These are phyloP conservation scores for Sporothrix mexicana DNA, from an alignment of 2,329 filamentous ascomycete species.

Conservation along the genomic window DNA sequence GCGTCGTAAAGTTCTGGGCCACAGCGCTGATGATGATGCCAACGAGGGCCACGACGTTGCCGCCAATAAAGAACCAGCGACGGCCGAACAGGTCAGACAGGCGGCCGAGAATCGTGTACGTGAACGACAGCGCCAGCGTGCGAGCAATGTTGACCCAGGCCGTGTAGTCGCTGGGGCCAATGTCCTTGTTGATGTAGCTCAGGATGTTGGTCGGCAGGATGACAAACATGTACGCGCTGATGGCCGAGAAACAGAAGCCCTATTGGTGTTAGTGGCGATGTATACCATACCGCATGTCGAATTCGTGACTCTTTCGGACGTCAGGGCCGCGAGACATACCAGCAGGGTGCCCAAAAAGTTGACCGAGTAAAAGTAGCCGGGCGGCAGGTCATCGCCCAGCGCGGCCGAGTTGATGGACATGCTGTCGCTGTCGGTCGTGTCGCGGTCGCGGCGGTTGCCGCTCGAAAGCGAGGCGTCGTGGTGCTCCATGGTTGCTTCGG, in stretches of 20 bases:
- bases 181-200: constrained; percentile 39
- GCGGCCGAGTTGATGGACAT: constrained; percentile 46
- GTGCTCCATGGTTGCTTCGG: constrained; percentile 9
- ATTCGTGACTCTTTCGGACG: background rate
- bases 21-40: constrained; percentile 47
- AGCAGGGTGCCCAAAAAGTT: constrained; percentile 45
- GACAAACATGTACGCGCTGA: constrained; percentile 48
- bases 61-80: constrained; percentile 50
- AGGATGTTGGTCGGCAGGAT: constrained; percentile 49
- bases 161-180: constrained; percentile 45
- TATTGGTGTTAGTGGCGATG: constrained; percentile 30
- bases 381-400: constrained; percentile 46
- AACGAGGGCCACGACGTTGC: constrained; percentile 46
- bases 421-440: constrained; percentile 4
- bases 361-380: constrained; percentile 47
- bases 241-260: constrained; percentile 49
- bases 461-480: constrained; percentile 4
- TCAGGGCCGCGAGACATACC: constrained; percentile 36
- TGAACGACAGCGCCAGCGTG: constrained; percentile 47
- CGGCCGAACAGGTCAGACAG: constrained; percentile 50
- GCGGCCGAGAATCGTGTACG: constrained; percentile 46
- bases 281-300: too few relatives aligned
- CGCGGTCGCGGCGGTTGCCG: background rate
- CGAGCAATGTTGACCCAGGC: constrained; percentile 48
- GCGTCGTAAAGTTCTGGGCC: constrained; percentile 44